These are phyloP conservation scores for Apiospora saccharicola DNA, from an alignment of 2,329 filamentous ascomycete genomes.

Conservation along the genomic window DNA sequence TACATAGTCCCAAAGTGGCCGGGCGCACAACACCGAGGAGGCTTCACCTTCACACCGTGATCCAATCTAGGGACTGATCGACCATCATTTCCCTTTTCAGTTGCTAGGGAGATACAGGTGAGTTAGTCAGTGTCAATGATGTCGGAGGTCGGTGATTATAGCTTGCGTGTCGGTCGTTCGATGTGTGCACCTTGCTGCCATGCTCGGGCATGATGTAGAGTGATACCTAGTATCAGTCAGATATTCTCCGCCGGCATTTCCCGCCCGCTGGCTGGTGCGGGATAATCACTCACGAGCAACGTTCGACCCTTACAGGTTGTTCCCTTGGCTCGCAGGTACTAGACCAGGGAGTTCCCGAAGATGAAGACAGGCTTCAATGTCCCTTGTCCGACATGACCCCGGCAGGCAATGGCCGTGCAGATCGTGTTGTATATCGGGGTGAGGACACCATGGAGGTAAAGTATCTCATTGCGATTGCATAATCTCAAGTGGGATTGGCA, in stretches of 20 bases:
- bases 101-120: background rate
- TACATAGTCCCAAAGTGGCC: background rate
- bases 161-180: background rate
- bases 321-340: background rate
- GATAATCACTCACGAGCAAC: background rate
- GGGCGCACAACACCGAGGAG: background rate
- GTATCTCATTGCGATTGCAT: background rate
- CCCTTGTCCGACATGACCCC: background rate
- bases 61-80: background rate
- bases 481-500: background rate
- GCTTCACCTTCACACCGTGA: conserved; percentile 2
- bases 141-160: background rate
- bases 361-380: background rate
- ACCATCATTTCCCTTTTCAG: background rate
- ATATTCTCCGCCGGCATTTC: background rate
- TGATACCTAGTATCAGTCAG: background rate
- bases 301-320: background rate
- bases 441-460: background rate
- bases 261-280: background rate
- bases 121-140: background rate
- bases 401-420: background rate
- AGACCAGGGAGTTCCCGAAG: background rate
- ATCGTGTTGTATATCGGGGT: background rate
- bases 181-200: background rate
- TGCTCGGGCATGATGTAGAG: background rate